Conservation (phyloP, 140 eudicot genomes). For the Erigeron philadelphicus region DNA sequence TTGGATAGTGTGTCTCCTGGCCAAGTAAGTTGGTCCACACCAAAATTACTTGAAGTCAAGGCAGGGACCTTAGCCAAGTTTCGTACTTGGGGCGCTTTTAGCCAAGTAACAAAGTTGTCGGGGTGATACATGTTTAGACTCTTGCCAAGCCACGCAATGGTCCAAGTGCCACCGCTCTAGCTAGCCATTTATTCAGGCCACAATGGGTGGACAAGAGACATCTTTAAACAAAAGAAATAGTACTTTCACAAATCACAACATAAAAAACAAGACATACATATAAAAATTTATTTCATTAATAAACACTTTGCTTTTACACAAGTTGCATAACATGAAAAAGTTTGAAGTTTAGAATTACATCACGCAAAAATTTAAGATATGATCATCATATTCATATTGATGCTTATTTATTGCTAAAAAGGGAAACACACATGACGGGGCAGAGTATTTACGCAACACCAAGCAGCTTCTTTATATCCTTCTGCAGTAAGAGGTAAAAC, state of each 20-base stretch:
- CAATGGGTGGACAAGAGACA: background rate
- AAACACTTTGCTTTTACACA: constrained; percentile 7
- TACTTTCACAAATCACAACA: background rate
- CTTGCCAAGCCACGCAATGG: background rate
- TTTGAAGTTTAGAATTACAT: background rate
- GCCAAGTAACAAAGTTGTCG: background rate
- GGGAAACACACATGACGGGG: background rate
- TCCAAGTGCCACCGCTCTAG: background rate
- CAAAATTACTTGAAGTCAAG: too few species aligned
- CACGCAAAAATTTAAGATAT: constrained; percentile 2
- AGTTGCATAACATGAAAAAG: constrained; percentile 13
- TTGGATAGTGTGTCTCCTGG: too few species aligned
- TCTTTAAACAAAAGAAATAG: background rate
- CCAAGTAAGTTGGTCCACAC: too few species aligned
- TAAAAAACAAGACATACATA: background rate
- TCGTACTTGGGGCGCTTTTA: too few species aligned
- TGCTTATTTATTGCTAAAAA: constrained; percentile 19
- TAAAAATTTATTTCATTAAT: constrained; percentile 9
- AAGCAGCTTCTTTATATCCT: constrained; percentile 52
- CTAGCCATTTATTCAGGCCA: background rate
- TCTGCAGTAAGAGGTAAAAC: constrained; percentile 29
- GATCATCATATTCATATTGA: background rate
- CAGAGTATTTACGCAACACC: constrained; percentile 27
- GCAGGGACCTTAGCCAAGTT: too few species aligned
- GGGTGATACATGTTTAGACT: too few species aligned